phyloP scores from a whole-genome alignment of 345 rosid species.

The Ailanthus altissimus region DNA sequence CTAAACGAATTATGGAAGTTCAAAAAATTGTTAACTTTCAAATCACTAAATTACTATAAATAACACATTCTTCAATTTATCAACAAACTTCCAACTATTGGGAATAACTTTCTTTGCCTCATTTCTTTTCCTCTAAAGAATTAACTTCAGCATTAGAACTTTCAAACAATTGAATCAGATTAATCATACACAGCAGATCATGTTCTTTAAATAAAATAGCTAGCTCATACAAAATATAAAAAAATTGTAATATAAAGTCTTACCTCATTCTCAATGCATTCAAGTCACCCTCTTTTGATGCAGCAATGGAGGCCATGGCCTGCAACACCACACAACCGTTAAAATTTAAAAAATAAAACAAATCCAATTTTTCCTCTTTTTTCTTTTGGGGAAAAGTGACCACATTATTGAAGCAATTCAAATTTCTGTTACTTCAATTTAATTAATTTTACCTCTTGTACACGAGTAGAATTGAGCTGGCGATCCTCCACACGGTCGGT shows the following conservation, averaged over 20 bases:
- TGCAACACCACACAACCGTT: constrained; percentile 26
- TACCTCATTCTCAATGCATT: constrained; percentile 91
- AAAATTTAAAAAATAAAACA: not conserved
- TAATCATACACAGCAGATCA: not conserved
- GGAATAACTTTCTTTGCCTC: not conserved
- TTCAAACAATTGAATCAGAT: not conserved
- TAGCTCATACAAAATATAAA: not conserved
- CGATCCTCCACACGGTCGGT: constrained; percentile 99
- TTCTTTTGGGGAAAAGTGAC: not conserved
- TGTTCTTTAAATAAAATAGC: not conserved
- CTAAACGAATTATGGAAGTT: not conserved
- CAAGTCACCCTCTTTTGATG: constrained; percentile 78
- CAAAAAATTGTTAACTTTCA: not conserved
- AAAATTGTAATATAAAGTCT: not conserved
- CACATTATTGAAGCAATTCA: not conserved
- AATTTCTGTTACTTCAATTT: not conserved
- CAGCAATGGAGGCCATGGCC: constrained; percentile 99
- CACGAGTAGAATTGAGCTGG: constrained; percentile 94
- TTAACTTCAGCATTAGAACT: not conserved
- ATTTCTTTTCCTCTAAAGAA: not conserved
- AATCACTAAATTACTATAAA: not conserved
- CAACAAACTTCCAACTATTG: not conserved
- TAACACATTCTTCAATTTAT: not conserved
- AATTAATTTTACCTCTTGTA: constrained; percentile 58
- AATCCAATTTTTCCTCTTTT: not conserved